Evolutionary conservation across 192 early-diverging fungal genomes (phyloP), one percentile per base, ranked within the genome.

Genomic region (Coemansia sp.): DNA sequence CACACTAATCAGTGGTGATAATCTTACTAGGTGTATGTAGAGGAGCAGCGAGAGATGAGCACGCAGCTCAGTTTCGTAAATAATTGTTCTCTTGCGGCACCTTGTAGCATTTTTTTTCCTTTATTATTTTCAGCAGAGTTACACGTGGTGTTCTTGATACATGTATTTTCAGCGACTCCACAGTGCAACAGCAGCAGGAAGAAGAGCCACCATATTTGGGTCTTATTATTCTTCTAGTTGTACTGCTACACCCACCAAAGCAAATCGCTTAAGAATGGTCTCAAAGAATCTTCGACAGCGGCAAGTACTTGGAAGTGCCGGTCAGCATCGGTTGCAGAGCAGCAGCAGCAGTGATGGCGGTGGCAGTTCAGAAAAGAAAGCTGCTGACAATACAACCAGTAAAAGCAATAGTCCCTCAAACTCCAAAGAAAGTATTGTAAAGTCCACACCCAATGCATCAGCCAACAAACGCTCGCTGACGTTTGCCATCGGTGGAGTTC

Each of bases 401-500:
- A 59, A 63, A 23, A n/a, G 23, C 39, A 46, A 36, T 5, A 25
- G 22, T 10, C 36, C 27, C 3, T 39, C 33, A 1, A 20, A 22
- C 19, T 8, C 25, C 9, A 61, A 66, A 46, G 57, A 62, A 10
- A 25, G 31, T 27, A 51, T 22, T 30, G 6, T 19, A 11, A 62
- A 68, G 21, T 14, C 60, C 20, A 54, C n/a, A 24, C 6, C 61
- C 17, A 56, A 20, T 24, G 24, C 64, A 11, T 10, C 57, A 6
- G 59, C 65, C 11, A 71, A 36, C 57, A 74, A 71, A 62, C 63
- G 72, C 19, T 80, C 77, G 24, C 50, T 80, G 54, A 80, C 72
- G 2, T 71, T 80, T 63, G 77, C 77, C 10, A 71, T 80, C 3
- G 77, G 72, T 54, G 77, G 77, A 1, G 66, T 80, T 4, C 25